Conservation (phyloP, 2,329 filamentous ascomycete genomes). For the Neofusicoccum sp. region DNA sequence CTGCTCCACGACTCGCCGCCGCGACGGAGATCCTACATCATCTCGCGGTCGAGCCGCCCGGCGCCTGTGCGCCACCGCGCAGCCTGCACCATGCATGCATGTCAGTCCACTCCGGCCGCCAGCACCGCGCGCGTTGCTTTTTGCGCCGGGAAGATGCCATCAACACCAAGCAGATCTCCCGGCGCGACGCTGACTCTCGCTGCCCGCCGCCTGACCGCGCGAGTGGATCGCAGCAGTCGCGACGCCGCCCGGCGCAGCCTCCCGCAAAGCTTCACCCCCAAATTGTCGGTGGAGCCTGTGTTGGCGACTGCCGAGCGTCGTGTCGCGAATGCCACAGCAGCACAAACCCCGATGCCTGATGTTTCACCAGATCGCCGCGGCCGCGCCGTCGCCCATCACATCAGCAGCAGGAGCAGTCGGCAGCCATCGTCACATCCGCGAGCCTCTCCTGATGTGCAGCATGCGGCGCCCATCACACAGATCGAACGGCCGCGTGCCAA, state of each 20-base stretch:
- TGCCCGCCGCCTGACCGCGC: slow-evolving; percentile 12
- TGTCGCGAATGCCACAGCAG: background rate
- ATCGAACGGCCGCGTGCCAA: background rate
- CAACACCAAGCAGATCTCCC: slow-evolving; percentile 9
- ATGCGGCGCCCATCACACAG: slow-evolving; percentile 3
- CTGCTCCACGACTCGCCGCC: background rate
- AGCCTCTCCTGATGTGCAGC: background rate
- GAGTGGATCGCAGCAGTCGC: slow-evolving; percentile 1
- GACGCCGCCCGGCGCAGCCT: no score
- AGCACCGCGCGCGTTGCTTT: background rate
- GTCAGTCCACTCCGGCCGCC: background rate
- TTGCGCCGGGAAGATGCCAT: background rate
- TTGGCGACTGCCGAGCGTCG: no score
- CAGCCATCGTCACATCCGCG: background rate
- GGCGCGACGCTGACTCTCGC: background rate
- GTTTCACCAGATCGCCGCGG: background rate
- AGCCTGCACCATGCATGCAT: background rate
- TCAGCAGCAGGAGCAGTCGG: background rate
- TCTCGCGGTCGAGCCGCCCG: slow-evolving; percentile 1
- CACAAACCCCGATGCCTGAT: background rate
- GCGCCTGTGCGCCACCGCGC: slow-evolving; percentile 2
- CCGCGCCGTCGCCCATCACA: background rate
- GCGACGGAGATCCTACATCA: slow-evolving; percentile 1
- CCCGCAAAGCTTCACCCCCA: background rate
- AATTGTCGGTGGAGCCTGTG: background rate